phyloP scores from a whole-genome alignment of 139 green algal genomes.

The Chlorella sp. region DNA sequence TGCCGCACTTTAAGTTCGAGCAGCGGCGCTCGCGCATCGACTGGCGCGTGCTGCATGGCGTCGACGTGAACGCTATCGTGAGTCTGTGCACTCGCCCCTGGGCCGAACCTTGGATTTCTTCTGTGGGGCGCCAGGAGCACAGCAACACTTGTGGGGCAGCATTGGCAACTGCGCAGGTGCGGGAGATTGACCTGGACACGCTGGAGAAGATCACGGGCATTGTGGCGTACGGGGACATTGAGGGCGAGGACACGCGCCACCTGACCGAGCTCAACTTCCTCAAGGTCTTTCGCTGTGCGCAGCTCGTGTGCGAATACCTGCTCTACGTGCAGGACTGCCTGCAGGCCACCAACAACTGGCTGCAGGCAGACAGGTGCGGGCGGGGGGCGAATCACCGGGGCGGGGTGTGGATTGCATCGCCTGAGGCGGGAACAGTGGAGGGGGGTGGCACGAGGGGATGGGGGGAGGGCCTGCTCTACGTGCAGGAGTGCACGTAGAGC shows the following conservation, averaged over 20 bases:
- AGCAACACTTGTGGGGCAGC: background rate
- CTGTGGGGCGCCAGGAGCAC: no score
- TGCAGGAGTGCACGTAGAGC: no score
- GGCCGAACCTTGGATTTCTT: no score
- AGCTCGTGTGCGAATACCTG: conserved; percentile 78
- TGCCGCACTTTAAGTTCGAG: conserved; percentile 54
- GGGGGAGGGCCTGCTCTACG: no score
- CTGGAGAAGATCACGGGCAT: conserved; percentile 52
- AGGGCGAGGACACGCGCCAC: conserved; percentile 58
- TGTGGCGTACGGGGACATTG: conserved; percentile 57
- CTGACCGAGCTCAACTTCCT: conserved; percentile 59
- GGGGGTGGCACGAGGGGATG: no score
- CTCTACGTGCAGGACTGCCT: conserved; percentile 76
- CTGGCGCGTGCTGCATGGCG: conserved; percentile 55
- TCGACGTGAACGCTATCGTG: conserved; percentile 53
- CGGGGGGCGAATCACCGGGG: no score
- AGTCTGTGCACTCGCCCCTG: conserved; percentile 15
- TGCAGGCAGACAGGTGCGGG: conserved; percentile 39
- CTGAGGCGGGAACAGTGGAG: no score
- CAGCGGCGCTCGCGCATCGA: conserved; percentile 41
- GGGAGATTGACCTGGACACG: conserved; percentile 55
- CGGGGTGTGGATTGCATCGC: no score
- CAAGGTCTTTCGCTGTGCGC: conserved; percentile 62
- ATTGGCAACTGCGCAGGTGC: conserved; percentile 17
- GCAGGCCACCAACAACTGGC: conserved; percentile 31